Conservation (phyloP, 75 land plant species). For the Isoetes taiwanensis region DNA sequence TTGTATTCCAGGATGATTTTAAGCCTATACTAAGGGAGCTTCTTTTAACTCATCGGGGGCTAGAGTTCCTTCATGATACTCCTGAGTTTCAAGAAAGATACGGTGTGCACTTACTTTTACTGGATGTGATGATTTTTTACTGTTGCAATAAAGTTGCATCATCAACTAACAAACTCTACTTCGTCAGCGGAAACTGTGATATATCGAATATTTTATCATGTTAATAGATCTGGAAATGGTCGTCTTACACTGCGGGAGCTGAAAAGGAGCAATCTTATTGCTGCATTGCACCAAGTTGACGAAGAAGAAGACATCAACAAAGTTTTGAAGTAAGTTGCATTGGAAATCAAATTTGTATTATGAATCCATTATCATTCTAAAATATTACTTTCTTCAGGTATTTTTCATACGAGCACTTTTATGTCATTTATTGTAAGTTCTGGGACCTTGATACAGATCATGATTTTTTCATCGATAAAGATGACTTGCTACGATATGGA, state of each 20-base stretch:
- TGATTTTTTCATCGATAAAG: conserved; percentile 83
- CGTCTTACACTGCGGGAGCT: conserved; percentile 71
- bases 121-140: background rate
- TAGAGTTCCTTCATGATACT: conserved; percentile 83
- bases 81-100: conserved; percentile 99
- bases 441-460: conserved; percentile 96
- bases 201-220: conserved; percentile 83
- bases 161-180: background rate
- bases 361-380: background rate
- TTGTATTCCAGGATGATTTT: conserved; percentile 76
- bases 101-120: conserved; percentile 29
- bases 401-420: conserved; percentile 95
- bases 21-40: conserved; percentile 75
- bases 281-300: conserved; percentile 88
- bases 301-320: conserved; percentile 96
- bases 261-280: conserved; percentile 70
- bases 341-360: background rate
- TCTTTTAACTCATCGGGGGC: conserved; percentile 75
- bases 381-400: conserved; percentile 32
- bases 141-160: background rate
- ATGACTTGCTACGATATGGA: conserved; percentile 79
- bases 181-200: conserved; percentile 84
- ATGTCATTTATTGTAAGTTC: conserved; percentile 97
- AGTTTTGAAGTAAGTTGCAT: conserved; percentile 50
- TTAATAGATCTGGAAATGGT: conserved; percentile 86